phyloP scores from a whole-genome alignment of 208 protist genomes.

The Acanthamoeba quina region DNA sequence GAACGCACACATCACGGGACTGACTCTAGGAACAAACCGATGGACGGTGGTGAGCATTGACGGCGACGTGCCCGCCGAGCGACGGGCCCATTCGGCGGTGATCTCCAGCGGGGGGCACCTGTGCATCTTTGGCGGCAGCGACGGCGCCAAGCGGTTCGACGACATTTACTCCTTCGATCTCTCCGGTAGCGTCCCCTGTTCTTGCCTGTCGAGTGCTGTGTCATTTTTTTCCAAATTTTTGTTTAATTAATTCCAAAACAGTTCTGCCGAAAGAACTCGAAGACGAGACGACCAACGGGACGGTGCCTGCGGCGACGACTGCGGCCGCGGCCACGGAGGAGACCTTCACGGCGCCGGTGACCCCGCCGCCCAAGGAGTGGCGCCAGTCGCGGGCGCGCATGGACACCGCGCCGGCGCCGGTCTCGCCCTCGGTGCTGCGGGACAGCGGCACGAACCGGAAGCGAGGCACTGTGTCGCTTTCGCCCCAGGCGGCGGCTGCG shows the following conservation, averaged over 20 bases:
- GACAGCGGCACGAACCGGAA: neutral
- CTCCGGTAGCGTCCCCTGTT: neutral
- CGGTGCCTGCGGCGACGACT: neutral
- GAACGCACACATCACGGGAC: too few relatives aligned
- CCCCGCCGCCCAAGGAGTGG: slow-evolving; percentile 16
- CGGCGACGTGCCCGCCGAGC: neutral
- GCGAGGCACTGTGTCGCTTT: neutral
- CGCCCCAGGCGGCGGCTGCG: neutral
- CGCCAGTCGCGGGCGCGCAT: neutral
- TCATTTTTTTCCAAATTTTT: neutral
- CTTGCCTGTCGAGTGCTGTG: neutral
- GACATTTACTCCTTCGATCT: slow-evolving; percentile 31
- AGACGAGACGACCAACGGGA: neutral
- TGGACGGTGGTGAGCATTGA: slow-evolving; percentile 25
- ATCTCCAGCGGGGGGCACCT: slow-evolving; percentile 14
- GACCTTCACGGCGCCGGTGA: neutral
- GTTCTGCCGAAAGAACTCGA: neutral
- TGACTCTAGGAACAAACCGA: neutral
- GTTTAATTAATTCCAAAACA: neutral
- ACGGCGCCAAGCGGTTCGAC: slow-evolving; percentile 12
- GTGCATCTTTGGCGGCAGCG: slow-evolving; percentile 20
- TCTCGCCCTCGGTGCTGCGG: neutral
- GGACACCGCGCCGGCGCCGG: neutral
- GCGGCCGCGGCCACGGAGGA: neutral
- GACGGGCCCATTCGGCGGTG: neutral